Percentiles rank a stretch among this genome's conserved stretches.
Evolutionary conservation across 2,329 filamentous ascomycete genomes (phyloP).

Genomic region (Metarhizium sp.): DNA sequence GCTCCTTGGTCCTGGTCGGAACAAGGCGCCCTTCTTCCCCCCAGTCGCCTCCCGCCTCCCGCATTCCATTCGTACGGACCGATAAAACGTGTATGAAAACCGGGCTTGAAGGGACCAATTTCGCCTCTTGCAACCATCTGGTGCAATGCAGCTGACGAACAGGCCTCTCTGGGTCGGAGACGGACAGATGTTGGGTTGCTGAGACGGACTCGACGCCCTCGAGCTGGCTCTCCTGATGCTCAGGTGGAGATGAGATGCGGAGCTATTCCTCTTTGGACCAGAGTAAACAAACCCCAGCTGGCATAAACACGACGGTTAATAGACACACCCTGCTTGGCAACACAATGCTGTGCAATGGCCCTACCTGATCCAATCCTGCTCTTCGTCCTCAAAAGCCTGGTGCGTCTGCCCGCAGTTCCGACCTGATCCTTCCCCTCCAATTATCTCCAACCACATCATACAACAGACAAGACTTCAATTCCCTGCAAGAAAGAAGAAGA

Average conservation of each 20-base stretch:
- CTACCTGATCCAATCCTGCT: slow-evolving; percentile 18
- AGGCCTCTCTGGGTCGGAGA: neutral
- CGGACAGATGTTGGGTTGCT: slow-evolving; percentile 4
- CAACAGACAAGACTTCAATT: slow-evolving; percentile 13
- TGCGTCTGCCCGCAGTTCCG: slow-evolving; percentile 20
- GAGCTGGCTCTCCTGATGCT: neutral
- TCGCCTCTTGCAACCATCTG: neutral
- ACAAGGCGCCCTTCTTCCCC: neutral
- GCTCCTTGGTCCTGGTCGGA: neutral
- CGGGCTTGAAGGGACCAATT: slow-evolving; percentile 1
- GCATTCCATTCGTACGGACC: slow-evolving; percentile 4
- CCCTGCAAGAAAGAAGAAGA: slow-evolving; percentile 18
- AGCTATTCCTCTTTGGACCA: slow-evolving; percentile 14
- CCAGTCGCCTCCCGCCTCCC: slow-evolving; percentile 3
- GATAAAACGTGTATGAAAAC: neutral
- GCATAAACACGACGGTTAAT: slow-evolving; percentile 14
- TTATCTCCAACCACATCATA: slow-evolving; percentile 27
- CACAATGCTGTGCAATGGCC: slow-evolving; percentile 6
- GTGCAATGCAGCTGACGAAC: neutral
- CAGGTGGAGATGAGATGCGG: slow-evolving; percentile 10
- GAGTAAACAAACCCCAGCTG: slow-evolving; percentile 17
- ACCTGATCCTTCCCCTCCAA: slow-evolving; percentile 25
- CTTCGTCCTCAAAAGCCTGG: slow-evolving; percentile 30
- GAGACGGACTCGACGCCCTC: slow-evolving; percentile 6
- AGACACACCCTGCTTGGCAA: slow-evolving; percentile 15